Conservation (phyloP, 2,329 filamentous ascomycete genomes). For the Paraphaeosphaeria sporulosa region DNA sequence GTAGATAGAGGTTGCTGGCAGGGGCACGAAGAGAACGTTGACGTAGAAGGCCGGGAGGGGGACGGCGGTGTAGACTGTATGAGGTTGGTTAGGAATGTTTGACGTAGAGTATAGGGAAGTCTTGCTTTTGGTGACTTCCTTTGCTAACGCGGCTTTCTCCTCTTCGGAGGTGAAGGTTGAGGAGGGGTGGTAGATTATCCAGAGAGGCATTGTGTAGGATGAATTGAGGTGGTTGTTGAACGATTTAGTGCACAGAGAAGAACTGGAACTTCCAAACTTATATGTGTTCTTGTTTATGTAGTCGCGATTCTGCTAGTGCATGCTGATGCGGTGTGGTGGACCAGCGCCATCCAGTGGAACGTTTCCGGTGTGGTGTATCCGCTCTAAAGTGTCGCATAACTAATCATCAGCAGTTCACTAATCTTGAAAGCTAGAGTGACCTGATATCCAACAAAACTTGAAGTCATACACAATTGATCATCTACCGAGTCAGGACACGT, state of each 20-base stretch:
- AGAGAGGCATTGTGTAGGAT: constrained; percentile 51
- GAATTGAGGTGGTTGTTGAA: background rate
- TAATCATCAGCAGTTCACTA: constrained; percentile 18
- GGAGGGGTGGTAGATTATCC: constrained; percentile 52
- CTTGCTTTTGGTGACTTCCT: constrained; percentile 45
- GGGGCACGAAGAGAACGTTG: constrained; percentile 50
- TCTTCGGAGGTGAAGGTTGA: constrained; percentile 40
- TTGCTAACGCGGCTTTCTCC: constrained; percentile 41
- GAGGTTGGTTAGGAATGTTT: background rate
- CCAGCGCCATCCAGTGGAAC: background rate
- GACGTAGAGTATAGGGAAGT: constrained; percentile 42
- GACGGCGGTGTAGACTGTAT: constrained; percentile 45
- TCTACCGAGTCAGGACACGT: no score
- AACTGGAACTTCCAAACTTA: no score
- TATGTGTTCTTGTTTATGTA: background rate
- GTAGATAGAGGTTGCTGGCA: constrained; percentile 35
- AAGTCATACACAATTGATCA: no score
- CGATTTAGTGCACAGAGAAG: background rate
- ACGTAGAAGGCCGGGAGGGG: constrained; percentile 56
- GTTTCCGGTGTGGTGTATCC: background rate
- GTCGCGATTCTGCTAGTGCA: background rate
- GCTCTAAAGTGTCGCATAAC: background rate
- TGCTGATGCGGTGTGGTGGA: no score
- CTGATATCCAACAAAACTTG: no score
- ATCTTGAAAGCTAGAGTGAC: no score